Base-by-base conservation (phyloP, 192 early-diverging fungal genomes). In the Coemansia sp. region DNA sequence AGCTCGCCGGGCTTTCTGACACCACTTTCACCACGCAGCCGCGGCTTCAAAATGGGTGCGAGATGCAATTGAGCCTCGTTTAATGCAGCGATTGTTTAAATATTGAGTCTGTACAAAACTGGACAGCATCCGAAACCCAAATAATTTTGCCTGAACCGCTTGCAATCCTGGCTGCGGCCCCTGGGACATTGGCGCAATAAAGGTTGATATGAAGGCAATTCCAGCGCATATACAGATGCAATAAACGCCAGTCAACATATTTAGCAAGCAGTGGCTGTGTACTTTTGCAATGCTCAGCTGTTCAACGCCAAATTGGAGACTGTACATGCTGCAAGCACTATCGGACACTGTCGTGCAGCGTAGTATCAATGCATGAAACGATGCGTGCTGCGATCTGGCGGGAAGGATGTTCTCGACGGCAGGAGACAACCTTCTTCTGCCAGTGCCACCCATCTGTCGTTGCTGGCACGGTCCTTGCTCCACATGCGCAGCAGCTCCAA, bases 41-140 rank as follows among this genome's bases (percentile, higher is more conserved):
- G 36, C 48, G 28, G 60, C n/a, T 51, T 31, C 60, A 61, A 61
- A 37, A 51, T 25, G 28, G 20, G 49, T 11, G 47, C 48, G n/a
- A 51, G 47, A 71, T 71, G 69, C 69, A 55, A 58, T 57, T 71
- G 69, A 65, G 69, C 63, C 69, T 56, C 63, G 44, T 31, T 50
- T 23, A 46, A 38, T 61, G 44, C 52, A 26, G 0, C 52, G 6
- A 34, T 67, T 67, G 38, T 58, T 60, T 54, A 18, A 57, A 2
- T 36, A 36, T 38, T 23, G 28, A 18, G 28, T 14, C 34, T 37
- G 60, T 11, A 23, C 60, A 51, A 51, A 61, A 51, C 60, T 52
- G 20, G 60, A 24, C 47, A 10, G 20, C 48, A 24, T 61, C 9
- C 34, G 36, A 25, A 51, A 36, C 47, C 31, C 14, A 61, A 18